Evolutionary conservation across 345 rosid genomes (phyloP).

Genomic region (Corymbia maculata): DNA sequence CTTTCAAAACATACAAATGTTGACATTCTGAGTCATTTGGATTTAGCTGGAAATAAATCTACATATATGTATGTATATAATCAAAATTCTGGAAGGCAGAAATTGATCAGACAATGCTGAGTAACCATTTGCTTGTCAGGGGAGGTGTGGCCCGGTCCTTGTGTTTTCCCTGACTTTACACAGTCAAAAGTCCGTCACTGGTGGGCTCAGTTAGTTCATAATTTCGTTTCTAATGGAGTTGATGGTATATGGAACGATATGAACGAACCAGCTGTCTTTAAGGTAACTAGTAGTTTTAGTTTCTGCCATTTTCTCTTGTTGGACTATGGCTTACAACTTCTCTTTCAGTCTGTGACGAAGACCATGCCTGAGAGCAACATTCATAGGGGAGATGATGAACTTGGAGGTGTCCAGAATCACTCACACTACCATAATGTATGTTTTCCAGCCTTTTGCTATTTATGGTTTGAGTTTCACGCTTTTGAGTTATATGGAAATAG

Average conservation of each 20-base stretch:
- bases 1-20: neutral
- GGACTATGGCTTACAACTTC: neutral
- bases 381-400: conserved; percentile 68
- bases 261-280: conserved; percentile 91
- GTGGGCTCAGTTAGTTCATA: conserved; percentile 84
- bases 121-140: conserved; percentile 28
- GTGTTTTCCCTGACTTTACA: conserved; percentile 86
- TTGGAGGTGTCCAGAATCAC: conserved; percentile 81
- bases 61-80: neutral
- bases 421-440: conserved; percentile 84
- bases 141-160: conserved; percentile 95
- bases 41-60: neutral
- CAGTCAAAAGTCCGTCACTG: conserved; percentile 66
- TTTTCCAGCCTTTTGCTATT: conserved; percentile 1
- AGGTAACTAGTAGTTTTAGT: conserved; percentile 26
- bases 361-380: conserved; percentile 87
- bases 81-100: neutral
- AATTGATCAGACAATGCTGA: neutral
- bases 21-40: neutral
- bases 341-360: conserved; percentile 62
- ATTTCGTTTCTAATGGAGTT: conserved; percentile 69
- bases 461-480: neutral
- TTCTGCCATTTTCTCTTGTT: neutral
- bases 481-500: neutral
- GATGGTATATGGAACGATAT: conserved; percentile 99